These are phyloP conservation scores for Fraxinus quadrangulata DNA, from an alignment of 257 asterid species.

Conservation along the genomic window DNA sequence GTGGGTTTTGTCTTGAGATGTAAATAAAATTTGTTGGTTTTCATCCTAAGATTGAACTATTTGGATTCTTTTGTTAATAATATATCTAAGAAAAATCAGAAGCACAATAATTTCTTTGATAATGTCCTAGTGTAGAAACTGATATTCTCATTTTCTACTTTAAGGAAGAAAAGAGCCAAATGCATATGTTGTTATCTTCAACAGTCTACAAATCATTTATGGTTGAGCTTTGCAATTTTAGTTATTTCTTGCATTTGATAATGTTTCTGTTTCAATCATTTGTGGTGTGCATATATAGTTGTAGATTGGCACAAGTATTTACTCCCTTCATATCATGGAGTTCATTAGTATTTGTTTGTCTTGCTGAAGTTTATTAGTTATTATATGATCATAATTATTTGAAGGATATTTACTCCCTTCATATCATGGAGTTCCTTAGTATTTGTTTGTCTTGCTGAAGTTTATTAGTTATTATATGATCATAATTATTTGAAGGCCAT, in stretches of 20 bases:
- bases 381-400: no score
- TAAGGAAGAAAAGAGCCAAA: not conserved
- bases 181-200: not conserved
- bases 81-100: not conserved
- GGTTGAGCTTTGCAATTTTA: not conserved
- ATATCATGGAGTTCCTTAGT: no score
- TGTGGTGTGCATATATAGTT: not conserved
- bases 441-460: not conserved
- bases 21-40: no score
- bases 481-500: not conserved
- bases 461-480: not conserved
- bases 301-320: not conserved
- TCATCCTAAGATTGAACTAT: no score
- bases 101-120: not conserved
- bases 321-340: not conserved
- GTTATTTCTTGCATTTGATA: not conserved
- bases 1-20: no score
- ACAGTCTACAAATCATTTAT: not conserved
- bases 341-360: not conserved
- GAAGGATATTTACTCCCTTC: not conserved
- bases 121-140: not conserved
- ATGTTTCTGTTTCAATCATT: not conserved
- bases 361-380: no score
- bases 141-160: not conserved
- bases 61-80: no score